Evolutionary conservation across 208 protist species (phyloP).

Genomic region (Acanthamoeba lenticulata): DNA sequence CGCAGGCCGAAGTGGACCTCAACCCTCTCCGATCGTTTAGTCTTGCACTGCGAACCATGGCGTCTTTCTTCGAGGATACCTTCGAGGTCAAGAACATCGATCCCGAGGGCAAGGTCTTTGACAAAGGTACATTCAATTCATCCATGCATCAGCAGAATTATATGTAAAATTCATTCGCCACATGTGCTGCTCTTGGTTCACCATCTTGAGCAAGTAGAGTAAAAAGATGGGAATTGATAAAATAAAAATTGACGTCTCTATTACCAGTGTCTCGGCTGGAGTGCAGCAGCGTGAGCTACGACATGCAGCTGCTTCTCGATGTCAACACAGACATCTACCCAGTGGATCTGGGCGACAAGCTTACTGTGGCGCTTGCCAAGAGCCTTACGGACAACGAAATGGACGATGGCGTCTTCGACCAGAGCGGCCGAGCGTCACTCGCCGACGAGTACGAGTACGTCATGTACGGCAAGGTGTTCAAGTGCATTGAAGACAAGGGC

Average conservation of each 20-base stretch:
- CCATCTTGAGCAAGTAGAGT: too few relatives aligned
- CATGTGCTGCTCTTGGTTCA: too few relatives aligned
- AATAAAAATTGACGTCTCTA: neutral
- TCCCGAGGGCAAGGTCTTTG: conserved; percentile 86
- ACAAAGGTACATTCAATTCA: conserved; percentile 75
- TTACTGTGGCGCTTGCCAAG: conserved; percentile 94
- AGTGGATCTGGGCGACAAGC: conserved; percentile 91
- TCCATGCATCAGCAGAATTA: neutral
- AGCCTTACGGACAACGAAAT: conserved; percentile 91
- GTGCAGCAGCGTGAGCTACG: conserved; percentile 86
- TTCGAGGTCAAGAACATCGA: conserved; percentile 87
- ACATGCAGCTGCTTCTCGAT: conserved; percentile 91
- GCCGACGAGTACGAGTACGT: conserved; percentile 97
- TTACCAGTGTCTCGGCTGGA: conserved; percentile 85
- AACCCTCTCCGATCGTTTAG: neutral
- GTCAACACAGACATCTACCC: conserved; percentile 97
- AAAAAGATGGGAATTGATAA: too few relatives aligned
- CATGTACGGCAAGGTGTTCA: conserved; percentile 97
- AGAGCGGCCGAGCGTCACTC: conserved; percentile 83
- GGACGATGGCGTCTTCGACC: conserved; percentile 68
- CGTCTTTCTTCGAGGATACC: conserved; percentile 81
- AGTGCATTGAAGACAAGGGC: conserved; percentile 91
- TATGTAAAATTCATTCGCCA: too few relatives aligned
- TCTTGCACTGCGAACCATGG: neutral
- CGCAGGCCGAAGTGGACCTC: too few relatives aligned